A percentile compares a stretch with the other conserved stretches of the same genome.
Conservation (phyloP, 306 rosid species). For the Ziziphus jujuba region DNA sequence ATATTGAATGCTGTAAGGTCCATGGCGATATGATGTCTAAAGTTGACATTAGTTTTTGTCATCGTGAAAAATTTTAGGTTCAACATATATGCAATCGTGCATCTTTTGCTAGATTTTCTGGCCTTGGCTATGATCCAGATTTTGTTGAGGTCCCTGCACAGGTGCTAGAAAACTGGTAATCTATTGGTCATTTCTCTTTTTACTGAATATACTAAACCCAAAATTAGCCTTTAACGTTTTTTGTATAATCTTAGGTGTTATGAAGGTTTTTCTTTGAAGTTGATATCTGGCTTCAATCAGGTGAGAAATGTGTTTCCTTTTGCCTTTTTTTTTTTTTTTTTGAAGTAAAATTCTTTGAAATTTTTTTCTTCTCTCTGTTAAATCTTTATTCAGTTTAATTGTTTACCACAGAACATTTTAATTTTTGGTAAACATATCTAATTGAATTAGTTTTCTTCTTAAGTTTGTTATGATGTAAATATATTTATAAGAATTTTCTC, state of each 20-base stretch:
- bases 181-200: constrained; percentile 13
- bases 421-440: background rate
- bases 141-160: constrained; percentile 91
- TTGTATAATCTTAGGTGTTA: constrained; percentile 63
- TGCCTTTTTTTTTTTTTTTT: background rate
- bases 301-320: constrained; percentile 27
- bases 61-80: constrained; percentile 52
- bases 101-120: constrained; percentile 79
- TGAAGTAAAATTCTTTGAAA: constrained; percentile 2
- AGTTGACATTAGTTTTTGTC: constrained; percentile 3
- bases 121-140: constrained; percentile 89
- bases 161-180: constrained; percentile 83
- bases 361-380: background rate
- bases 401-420: background rate
- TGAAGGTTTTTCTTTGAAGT: constrained; percentile 70
- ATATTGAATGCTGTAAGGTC: too few species aligned
- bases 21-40: constrained; percentile 16
- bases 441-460: background rate
- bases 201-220: constrained; percentile 23
- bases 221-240: constrained; percentile 26
- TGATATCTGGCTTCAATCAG: constrained; percentile 96
- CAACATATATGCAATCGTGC: constrained; percentile 95
- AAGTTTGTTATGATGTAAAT: background rate
- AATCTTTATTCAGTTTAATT: background rate
- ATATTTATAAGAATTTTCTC: background rate